Percentiles rank a stretch among this genome's conserved stretches.
These are phyloP conservation scores for Solanum arcanum DNA, from an alignment of 257 asterid species.

Conservation along the genomic window DNA sequence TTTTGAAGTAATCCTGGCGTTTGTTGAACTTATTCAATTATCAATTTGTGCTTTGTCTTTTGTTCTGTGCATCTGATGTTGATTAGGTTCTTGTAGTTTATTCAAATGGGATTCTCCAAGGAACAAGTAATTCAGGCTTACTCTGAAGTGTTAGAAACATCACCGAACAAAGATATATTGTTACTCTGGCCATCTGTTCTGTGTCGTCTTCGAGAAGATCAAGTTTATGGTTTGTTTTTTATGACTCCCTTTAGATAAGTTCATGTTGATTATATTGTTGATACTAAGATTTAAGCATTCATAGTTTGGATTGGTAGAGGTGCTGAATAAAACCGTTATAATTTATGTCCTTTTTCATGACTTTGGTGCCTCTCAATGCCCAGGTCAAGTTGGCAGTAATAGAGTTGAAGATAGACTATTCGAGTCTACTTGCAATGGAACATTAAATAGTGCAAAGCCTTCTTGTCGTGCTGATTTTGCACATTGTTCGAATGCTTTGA, in stretches of 20 bases:
- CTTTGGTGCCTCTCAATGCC: conserved; percentile 8
- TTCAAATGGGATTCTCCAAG: conserved; percentile 53
- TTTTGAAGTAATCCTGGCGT: neutral
- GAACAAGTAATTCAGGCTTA: conserved; percentile 40
- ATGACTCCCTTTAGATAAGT: neutral
- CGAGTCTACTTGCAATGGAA: conserved; percentile 16
- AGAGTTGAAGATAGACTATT: conserved; percentile 19
- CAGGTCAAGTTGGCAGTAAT: conserved; percentile 25
- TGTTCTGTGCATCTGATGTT: neutral
- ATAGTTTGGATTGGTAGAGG: neutral
- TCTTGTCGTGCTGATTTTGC: conserved; percentile 17
- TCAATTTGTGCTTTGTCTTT: conserved; percentile 1
- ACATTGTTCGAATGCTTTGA: conserved; percentile 24
- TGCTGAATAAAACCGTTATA: neutral
- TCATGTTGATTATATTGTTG: neutral
- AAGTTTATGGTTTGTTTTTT: conserved; percentile 41
- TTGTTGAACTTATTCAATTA: neutral
- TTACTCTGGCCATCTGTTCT: conserved; percentile 58
- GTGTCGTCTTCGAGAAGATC: conserved; percentile 54
- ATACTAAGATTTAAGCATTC: neutral
- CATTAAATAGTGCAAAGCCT: conserved; percentile 15
- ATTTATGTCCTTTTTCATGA: neutral
- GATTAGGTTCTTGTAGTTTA: conserved; percentile 28
- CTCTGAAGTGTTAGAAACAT: conserved; percentile 38
- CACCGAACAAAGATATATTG: conserved; percentile 36